Evolutionary conservation across 306 rosid genomes (phyloP), one percentile per base, ranked within the genome.

Genomic region (Vicia sativa): DNA sequence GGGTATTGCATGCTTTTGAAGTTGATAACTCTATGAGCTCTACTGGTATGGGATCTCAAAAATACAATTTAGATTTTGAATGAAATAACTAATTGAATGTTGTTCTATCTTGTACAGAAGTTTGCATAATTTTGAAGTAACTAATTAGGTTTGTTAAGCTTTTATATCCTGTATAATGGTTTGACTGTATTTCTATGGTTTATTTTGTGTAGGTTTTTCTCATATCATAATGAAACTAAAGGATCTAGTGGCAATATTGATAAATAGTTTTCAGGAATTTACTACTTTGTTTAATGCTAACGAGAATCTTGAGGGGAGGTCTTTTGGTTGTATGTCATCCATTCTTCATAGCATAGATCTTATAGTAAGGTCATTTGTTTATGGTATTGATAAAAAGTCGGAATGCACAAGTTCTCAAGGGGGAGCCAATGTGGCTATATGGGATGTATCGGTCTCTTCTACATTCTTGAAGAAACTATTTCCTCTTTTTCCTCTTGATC

Each of bases 251-350:
- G 91, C 89, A 60, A 74, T 82, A 52, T 79, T 93, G 72, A 72
- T 85, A 35, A 79, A 79, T 79, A 86, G 81, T 87, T 86, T 90
- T 83, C 87, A 71, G 77, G 98, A 88, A 68, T 88, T 88, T 72
- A 71, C 81, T 75, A 80, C 84, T 2, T 63, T 23, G 28, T 60
- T 75, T 79, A 83, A 77, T 54, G 63, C 79, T 60, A 77, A 16
- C 34, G 74, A 78, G 52, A 59, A 69, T 68, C 79, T 86, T 67
- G 91, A 82, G 67, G 78, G 74, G 52, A 91, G 77, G 57, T 79
- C 86, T 48, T 88, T 82, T 82, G 87, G 87, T 68, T 93, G 95
- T 78, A 72, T 88, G 84, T 11, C 71, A 62, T 85, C 78, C 49
- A 67, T 90, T 62, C 90, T 93, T 74, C 77, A 74, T 16, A 72